Conservation (phyloP, 2,329 filamentous ascomycete species). For the Diaporthe sp. region DNA sequence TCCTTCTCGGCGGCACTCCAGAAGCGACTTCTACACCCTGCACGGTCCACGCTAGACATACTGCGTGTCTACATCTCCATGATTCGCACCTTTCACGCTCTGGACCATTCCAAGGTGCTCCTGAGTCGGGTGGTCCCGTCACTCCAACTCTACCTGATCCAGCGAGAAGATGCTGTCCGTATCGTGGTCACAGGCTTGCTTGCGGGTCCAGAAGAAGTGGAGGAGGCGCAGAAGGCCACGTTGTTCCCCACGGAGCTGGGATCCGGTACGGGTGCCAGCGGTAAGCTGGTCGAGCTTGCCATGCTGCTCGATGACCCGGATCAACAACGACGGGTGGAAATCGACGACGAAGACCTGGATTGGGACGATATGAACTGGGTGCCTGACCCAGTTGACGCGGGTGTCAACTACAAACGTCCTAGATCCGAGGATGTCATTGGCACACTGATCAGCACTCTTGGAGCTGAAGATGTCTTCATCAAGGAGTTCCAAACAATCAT, state of each 20-base stretch:
- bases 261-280: slow-evolving; percentile 42
- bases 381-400: slow-evolving; percentile 92
- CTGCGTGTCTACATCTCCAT: slow-evolving; percentile 83
- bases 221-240: slow-evolving; percentile 45
- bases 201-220: slow-evolving; percentile 68
- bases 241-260: background rate
- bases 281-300: slow-evolving; percentile 76
- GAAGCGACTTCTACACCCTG: slow-evolving; percentile 78
- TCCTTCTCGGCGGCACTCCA: slow-evolving; percentile 77
- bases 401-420: slow-evolving; percentile 89
- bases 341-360: slow-evolving; percentile 80
- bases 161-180: slow-evolving; percentile 80
- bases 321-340: slow-evolving; percentile 64
- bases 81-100: slow-evolving; percentile 80
- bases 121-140: slow-evolving; percentile 81
- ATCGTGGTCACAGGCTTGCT: slow-evolving; percentile 83
- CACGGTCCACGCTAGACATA: slow-evolving; percentile 81
- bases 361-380: slow-evolving; percentile 96
- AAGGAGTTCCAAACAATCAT: slow-evolving; percentile 92
- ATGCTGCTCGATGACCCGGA: slow-evolving; percentile 73
- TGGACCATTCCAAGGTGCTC: slow-evolving; percentile 84
- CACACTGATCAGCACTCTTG: slow-evolving; percentile 88
- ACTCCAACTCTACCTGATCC: slow-evolving; percentile 81
- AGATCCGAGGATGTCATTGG: slow-evolving; percentile 92
- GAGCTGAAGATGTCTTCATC: slow-evolving; percentile 91